Percentiles rank a stretch among this genome's conserved stretches.
phyloP scores from a whole-genome alignment of 257 asterid genomes.

The Fraxinus quadrangulata region DNA sequence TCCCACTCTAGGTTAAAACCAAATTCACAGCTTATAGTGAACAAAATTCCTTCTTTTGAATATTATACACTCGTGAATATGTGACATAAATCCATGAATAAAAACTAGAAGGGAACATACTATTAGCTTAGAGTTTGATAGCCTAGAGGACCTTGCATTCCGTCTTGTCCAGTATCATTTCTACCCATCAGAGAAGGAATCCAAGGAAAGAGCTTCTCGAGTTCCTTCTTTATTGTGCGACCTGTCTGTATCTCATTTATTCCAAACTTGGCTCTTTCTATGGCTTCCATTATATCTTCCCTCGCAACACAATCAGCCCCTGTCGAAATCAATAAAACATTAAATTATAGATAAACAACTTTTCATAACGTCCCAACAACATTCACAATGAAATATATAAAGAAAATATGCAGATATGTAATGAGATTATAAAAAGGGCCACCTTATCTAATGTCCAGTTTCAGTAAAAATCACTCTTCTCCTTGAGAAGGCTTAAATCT shows the following conservation, averaged over 20 bases:
- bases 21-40: constrained; percentile 15
- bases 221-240: constrained; percentile 60
- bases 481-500: neutral
- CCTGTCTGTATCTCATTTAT: constrained; percentile 55
- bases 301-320: constrained; percentile 81
- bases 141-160: constrained; percentile 60
- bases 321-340: constrained; percentile 28
- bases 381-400: constrained; percentile 12
- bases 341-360: neutral
- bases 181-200: constrained; percentile 66
- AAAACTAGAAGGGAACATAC: neutral
- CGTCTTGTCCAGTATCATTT: constrained; percentile 49
- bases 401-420: constrained; percentile 1
- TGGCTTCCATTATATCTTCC: constrained; percentile 92
- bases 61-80: constrained; percentile 21
- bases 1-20: constrained; percentile 16
- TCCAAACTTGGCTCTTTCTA: constrained; percentile 90
- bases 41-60: constrained; percentile 6
- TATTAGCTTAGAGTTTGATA: constrained; percentile 74
- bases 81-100: constrained; percentile 8
- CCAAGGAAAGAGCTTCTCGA: constrained; percentile 87
- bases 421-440: neutral
- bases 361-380: neutral
- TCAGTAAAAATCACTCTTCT: neutral
- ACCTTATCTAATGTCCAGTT: neutral